Evolutionary conservation across 306 rosid genomes (phyloP).

Genomic region (Psophocarpus tetragonolobus): DNA sequence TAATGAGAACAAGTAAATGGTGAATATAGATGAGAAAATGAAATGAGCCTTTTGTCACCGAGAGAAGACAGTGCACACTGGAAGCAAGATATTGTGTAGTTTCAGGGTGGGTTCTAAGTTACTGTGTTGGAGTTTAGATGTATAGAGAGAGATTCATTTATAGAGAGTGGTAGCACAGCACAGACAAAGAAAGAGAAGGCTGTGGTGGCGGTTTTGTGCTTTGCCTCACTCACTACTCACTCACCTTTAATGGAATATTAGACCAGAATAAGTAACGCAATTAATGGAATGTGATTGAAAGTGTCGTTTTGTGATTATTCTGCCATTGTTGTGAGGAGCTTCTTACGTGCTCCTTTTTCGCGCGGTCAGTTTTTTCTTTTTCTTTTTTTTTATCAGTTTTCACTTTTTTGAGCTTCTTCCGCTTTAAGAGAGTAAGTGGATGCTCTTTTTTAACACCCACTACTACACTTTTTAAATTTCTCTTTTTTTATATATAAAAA

Average conservation of each 20-base stretch:
- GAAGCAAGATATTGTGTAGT: not conserved
- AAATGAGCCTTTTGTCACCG: not conserved
- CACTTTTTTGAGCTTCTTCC: not conserved
- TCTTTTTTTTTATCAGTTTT: not conserved
- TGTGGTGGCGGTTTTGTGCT: slow-evolving; percentile 40
- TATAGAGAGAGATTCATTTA: not conserved
- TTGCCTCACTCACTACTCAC: not conserved
- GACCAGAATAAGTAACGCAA: slow-evolving; percentile 25
- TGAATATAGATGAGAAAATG: slow-evolving; percentile 3
- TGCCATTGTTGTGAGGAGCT: not conserved
- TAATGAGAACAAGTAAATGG: slow-evolving; percentile 5
- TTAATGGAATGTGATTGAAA: slow-evolving; percentile 29
- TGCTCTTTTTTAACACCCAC: no score
- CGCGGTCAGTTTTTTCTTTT: not conserved
- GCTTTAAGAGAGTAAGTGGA: no score
- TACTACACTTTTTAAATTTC: no score
- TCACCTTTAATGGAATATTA: not conserved
- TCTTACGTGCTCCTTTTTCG: slow-evolving; percentile 23
- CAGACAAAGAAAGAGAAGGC: slow-evolving; percentile 37
- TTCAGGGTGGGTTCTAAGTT: not conserved
- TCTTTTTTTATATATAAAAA: no score
- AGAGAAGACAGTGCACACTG: not conserved
- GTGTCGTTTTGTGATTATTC: slow-evolving; percentile 21
- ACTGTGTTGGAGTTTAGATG: not conserved
- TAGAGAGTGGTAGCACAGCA: not conserved